phyloP scores from a whole-genome alignment of 768 basidiomycete species.

The Kwoniella dendrophila region DNA sequence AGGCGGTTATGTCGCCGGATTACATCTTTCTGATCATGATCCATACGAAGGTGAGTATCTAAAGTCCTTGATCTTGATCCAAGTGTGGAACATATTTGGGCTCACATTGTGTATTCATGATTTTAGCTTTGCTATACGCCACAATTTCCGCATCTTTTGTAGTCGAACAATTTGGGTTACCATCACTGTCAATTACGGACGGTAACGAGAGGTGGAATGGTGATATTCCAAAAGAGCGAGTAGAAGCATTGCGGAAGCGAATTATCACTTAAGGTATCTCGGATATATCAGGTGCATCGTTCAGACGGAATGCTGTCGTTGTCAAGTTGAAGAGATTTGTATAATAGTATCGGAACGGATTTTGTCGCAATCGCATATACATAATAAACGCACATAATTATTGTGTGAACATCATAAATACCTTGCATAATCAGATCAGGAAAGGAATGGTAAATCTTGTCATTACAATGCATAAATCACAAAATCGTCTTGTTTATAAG shows the following conservation, averaged over 20 bases:
- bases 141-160: conserved; percentile 49
- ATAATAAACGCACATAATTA: no score
- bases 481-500: background rate
- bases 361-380: no score
- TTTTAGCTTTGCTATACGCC: conserved; percentile 43
- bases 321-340: no score
- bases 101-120: background rate
- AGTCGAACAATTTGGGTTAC: conserved; percentile 47
- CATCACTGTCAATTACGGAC: conserved; percentile 9
- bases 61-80: background rate
- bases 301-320: no score
- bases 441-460: no score
- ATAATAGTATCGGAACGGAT: no score
- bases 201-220: conserved; percentile 39
- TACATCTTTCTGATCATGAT: conserved; percentile 26
- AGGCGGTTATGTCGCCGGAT: conserved; percentile 46
- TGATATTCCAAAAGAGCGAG: conserved; percentile 26
- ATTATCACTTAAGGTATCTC: background rate
- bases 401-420: background rate
- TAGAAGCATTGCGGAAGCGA: conserved; percentile 26
- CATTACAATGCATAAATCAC: background rate
- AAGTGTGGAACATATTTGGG: background rate
- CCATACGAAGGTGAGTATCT: conserved; percentile 36
- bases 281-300: background rate
- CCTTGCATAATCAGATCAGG: background rate